A percentile compares a stretch with the other conserved stretches of the same genome.
These are phyloP conservation scores for Centella asiatica DNA, from an alignment of 129 eudicot genomes.

Conservation along the genomic window DNA sequence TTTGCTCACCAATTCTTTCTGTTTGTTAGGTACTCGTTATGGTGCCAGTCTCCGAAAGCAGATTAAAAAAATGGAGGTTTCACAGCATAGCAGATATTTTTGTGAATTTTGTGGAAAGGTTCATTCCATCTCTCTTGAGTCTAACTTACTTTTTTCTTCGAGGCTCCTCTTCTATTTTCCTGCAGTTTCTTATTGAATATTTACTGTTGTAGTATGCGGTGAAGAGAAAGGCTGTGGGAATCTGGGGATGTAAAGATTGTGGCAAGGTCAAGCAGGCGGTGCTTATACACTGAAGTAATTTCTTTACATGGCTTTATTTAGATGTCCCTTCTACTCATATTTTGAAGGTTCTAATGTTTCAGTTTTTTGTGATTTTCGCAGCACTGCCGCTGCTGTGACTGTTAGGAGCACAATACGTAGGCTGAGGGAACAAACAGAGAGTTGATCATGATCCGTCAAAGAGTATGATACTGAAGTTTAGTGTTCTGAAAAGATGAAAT, in stretches of 20 bases:
- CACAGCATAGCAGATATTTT: slow-evolving; percentile 11
- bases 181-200: neutral
- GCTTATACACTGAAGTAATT: slow-evolving; percentile 5
- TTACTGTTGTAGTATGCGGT: neutral
- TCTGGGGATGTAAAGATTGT: slow-evolving; percentile 27
- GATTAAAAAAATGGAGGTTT: slow-evolving; percentile 12
- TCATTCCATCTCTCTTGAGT: too few relatives aligned
- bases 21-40: slow-evolving; percentile 3
- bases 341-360: neutral
- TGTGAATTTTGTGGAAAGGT: slow-evolving; percentile 14
- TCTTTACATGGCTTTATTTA: neutral
- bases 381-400: slow-evolving; percentile 14
- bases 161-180: neutral
- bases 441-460: too few relatives aligned
- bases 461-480: too few relatives aligned
- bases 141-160: too few relatives aligned
- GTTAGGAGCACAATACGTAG: slow-evolving; percentile 9
- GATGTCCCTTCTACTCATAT: neutral
- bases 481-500: too few relatives aligned
- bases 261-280: slow-evolving; percentile 16
- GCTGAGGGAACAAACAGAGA: slow-evolving; percentile 10
- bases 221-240: slow-evolving; percentile 23
- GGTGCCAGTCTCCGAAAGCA: slow-evolving; percentile 13
- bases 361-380: neutral
- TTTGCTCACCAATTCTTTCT: neutral